Percentiles rank a stretch among this genome's conserved stretches.
Evolutionary conservation across 352 stramenopile species (phyloP).

Genomic region (Pythium phragmiticola): DNA sequence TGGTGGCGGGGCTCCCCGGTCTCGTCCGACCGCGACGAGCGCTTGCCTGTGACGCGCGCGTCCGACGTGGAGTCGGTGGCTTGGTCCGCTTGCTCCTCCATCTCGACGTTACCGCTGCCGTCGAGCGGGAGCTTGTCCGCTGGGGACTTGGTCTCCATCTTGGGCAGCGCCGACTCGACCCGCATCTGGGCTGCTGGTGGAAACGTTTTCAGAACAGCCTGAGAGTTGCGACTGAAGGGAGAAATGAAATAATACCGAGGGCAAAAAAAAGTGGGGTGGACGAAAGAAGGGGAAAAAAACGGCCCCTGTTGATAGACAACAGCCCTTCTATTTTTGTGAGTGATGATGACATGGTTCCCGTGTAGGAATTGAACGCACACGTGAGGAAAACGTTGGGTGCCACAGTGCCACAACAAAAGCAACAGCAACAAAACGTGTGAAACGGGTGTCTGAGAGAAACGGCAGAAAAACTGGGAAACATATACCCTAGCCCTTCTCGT

Average conservation of each 20-base stretch:
- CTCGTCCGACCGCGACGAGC: conserved; percentile 15
- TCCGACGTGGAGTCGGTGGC: not conserved
- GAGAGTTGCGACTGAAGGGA: not conserved
- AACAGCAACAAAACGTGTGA: no score
- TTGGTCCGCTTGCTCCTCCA: not conserved
- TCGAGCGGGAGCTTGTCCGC: conserved; percentile 14
- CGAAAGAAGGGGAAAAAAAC: no score
- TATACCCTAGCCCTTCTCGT: no score
- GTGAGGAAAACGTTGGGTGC: no score
- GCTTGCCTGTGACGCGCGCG: conserved; percentile 20
- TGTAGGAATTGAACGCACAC: no score
- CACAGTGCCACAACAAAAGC: no score
- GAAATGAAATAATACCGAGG: not conserved
- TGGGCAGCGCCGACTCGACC: conserved; percentile 11
- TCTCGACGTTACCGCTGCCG: not conserved
- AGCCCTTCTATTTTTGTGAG: no score
- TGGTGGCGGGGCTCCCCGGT: not conserved
- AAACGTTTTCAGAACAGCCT: not conserved
- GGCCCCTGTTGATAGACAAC: no score
- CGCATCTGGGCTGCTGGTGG: conserved; percentile 4
- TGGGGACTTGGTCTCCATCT: conserved; percentile 25
- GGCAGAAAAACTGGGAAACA: no score
- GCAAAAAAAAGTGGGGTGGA: no score
- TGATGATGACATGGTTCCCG: no score
- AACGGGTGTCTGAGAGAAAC: no score